Evolutionary conservation across 495 filamentous ascomycete species (phyloP), one percentile per base, ranked within the genome.

Genomic region (Penicillium dipodomyicola): DNA sequence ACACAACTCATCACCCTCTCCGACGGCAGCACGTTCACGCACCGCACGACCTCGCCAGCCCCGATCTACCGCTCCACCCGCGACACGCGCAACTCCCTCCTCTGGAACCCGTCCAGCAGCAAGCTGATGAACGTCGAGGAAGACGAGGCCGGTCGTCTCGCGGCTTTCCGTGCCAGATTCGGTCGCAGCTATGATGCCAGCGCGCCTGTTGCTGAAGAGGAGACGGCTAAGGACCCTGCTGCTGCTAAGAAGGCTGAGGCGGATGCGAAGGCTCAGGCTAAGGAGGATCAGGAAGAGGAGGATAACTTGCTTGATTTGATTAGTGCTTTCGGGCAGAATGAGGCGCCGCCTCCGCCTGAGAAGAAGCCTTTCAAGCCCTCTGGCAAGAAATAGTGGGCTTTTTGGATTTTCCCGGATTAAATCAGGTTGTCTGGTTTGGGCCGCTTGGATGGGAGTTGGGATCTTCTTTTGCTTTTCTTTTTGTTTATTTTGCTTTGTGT

Each of bases 1-100:
- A 96, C 94, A 20, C 94, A 98, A 74, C 86, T 98, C 32, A 82
- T 97, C 52, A 93, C 92, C 53, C 87, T 96, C 60, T 87, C 86
- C n/a, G 94, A 98, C 80, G 94, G 94, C 54, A 85, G 81, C 65
- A 88, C 91, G 53, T 97, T 85, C 82, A 85, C 87, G 12, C 82
- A 89, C 56, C 92, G 95, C 65, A 96, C 95, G 8, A 95, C 93
- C 12, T 91, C 87, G 9, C 94, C 94, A 3, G 60, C 75, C 14
- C 88, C 90, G 3, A 75, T 97, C 41, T 89, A 91, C 80, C 82
- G 82, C 55, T 82, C 80, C 51, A 84, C 81, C 41, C 91, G 93
- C 71, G 94, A 98, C 80, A 87, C 84, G 45, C 84, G 89, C 61
- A 98, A 97, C 79, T 84, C 89, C 57, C 75, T 87, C 4, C 72